A percentile compares a stretch with the other conserved stretches of the same genome.
phyloP scores from a whole-genome alignment of 1,139 yeast genomes.

The Lizanozyma gosingica region DNA sequence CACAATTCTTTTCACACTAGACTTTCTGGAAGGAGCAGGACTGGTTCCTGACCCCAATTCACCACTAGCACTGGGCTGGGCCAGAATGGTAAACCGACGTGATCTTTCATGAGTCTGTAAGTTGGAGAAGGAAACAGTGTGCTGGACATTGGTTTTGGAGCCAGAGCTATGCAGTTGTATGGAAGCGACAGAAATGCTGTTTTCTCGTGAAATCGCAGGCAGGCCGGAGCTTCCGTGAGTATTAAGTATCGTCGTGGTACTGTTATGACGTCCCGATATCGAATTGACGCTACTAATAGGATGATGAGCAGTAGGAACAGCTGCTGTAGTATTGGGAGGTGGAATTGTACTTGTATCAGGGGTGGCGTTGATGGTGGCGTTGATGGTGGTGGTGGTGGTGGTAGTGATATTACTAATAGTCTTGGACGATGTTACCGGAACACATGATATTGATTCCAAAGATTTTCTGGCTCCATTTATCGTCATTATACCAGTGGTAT shows the following conservation, averaged over 20 bases:
- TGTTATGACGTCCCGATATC: neutral
- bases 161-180: conserved; percentile 3
- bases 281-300: too few species aligned
- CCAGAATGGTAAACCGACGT: conserved; percentile 36
- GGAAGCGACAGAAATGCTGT: neutral
- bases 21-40: conserved; percentile 1
- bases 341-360: neutral
- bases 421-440: too few species aligned
- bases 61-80: conserved; percentile 22
- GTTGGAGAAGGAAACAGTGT: conserved; percentile 32
- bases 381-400: neutral
- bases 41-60: neutral
- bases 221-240: neutral
- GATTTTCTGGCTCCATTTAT: too few species aligned
- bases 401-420: too few species aligned
- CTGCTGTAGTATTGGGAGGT: neutral
- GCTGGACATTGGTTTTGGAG: conserved; percentile 9
- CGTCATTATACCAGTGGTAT: too few species aligned
- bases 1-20: neutral
- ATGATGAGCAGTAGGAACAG: neutral
- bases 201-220: neutral
- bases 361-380: neutral
- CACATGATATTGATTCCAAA: too few species aligned
- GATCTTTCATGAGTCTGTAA: conserved; percentile 30
- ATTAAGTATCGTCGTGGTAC: neutral